phyloP scores from a whole-genome alignment of 164 flowering plant genomes.

The Malania oleifera region DNA sequence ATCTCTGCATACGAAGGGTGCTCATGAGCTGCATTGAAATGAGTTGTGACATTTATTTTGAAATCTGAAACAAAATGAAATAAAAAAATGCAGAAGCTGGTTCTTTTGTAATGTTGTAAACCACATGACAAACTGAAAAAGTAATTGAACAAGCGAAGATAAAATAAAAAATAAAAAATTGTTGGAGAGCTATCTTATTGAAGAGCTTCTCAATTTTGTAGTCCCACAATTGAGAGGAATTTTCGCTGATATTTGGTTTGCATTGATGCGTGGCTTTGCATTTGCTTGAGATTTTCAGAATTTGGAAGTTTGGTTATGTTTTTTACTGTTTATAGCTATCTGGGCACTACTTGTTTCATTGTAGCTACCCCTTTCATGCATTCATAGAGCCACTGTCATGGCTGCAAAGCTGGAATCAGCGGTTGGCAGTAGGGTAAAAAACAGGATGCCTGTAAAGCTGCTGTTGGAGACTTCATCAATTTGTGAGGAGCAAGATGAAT shows the following conservation, averaged over 20 bases:
- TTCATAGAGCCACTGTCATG: constrained; percentile 60
- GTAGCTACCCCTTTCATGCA: constrained; percentile 69
- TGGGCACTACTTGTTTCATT: constrained; percentile 5
- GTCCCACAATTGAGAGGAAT: neutral
- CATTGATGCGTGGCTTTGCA: neutral
- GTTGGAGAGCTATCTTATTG: neutral
- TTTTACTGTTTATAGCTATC: neutral
- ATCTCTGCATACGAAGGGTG: neutral
- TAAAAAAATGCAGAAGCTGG: no score
- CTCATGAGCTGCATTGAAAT: no score
- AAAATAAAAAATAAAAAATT: no score
- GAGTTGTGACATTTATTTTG: no score
- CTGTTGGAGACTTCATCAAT: neutral
- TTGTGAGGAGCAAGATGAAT: constrained; percentile 12
- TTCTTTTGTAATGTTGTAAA: no score
- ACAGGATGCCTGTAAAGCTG: constrained; percentile 9
- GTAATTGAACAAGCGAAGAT: no score
- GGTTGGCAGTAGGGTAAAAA: constrained; percentile 28
- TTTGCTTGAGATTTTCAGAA: neutral
- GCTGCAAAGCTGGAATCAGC: constrained; percentile 64
- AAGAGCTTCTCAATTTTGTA: neutral
- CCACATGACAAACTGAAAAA: no score
- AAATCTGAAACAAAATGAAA: no score
- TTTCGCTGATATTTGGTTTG: neutral
- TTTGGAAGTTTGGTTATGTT: neutral